Base-by-base conservation (phyloP, 2,329 filamentous ascomycete species). In the Teratosphaeria gauchensis region DNA sequence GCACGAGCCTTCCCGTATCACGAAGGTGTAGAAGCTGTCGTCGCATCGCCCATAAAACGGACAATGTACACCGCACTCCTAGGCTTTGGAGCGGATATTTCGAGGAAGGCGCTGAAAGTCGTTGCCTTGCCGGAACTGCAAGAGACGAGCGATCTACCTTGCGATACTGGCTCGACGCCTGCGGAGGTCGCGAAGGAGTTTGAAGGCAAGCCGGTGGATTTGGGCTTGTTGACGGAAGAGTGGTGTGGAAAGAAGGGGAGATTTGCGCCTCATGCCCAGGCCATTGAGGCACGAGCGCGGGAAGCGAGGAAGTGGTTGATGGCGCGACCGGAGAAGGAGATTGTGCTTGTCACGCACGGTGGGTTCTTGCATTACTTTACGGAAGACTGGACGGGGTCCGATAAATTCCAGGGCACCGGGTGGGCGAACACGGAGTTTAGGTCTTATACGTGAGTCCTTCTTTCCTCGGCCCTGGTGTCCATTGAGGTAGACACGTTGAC, bases 361-460 rank as follows among this genome's bases (percentile, higher is more conserved):
- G 89, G 88, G 0, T 88, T 92, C 65, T 71, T 95, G 66, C 91
- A 96, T 72, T 95, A 90, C 67, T 76, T 96, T 62, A 94, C 89
- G 0, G 83, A 91, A 64, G 90, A 95, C 68, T 95, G 86, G 84
- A 78, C 84, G 57, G 87, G 84, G 51, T 80, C 66, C 66, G 77
- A 76, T 54, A 69, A 73, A 51, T 77, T 76, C 64, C 69, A 75
- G 60, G 79, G 85, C 46, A 91, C 88, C 9, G 86, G 83, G 5
- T 92, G 88, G 89, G 69, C 72, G 8, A 92, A 92, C 71, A 86
- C 86, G 56, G 88, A 92, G 73, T 85, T 78, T 69, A 83, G 88
- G 59, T 84, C 84, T 4, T 91, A 85, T 71, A 75, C 78, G 42
- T 48, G n/a, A 21, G 16, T 21, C 42, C 6, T 48, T 7, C 7